Percentiles rank a stretch among this genome's conserved stretches.
These are phyloP conservation scores for Schwanniomyces vanrijiae DNA, from an alignment of 805 yeast genomes.

Conservation along the genomic window DNA sequence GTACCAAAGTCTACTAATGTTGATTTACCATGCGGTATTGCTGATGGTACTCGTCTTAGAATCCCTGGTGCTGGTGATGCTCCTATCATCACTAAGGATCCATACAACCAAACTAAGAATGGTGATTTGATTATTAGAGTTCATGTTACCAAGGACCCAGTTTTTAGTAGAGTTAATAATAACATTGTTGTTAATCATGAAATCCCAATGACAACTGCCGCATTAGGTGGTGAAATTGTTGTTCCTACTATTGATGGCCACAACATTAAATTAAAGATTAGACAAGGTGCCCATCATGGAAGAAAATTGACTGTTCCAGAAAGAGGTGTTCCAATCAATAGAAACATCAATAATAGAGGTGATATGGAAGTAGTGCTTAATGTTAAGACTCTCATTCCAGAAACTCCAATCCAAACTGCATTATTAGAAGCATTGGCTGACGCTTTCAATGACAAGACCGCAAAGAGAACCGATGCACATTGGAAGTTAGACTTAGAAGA, in stretches of 20 bases:
- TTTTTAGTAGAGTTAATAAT: conserved; percentile 64
- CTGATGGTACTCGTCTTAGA: conserved; percentile 82
- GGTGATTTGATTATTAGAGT: conserved; percentile 90
- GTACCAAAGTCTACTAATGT: conserved; percentile 69
- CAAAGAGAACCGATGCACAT: conserved; percentile 62
- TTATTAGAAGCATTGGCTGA: conserved; percentile 94
- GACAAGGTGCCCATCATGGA: conserved; percentile 82
- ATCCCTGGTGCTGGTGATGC: conserved; percentile 89
- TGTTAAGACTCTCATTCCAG: conserved; percentile 72
- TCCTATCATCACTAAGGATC: conserved; percentile 71
- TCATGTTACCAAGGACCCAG: conserved; percentile 70
- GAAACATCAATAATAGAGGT: conserved; percentile 62
- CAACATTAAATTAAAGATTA: conserved; percentile 71
- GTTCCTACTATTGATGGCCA: conserved; percentile 90
- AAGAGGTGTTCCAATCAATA: conserved; percentile 77
- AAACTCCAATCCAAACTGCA: conserved; percentile 81
- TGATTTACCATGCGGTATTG: conserved; percentile 85
- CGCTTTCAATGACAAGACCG: conserved; percentile 75
- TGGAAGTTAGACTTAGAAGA: conserved; percentile 36
- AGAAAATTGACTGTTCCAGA: conserved; percentile 73
- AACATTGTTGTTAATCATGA: conserved; percentile 65
- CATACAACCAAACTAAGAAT: conserved; percentile 63
- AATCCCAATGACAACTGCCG: conserved; percentile 93
- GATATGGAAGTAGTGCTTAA: conserved; percentile 73
- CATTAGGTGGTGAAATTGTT: conserved; percentile 86